Base-by-base conservation (phyloP, 202 grass and related monocot species). In the Panicum virgatum region DNA sequence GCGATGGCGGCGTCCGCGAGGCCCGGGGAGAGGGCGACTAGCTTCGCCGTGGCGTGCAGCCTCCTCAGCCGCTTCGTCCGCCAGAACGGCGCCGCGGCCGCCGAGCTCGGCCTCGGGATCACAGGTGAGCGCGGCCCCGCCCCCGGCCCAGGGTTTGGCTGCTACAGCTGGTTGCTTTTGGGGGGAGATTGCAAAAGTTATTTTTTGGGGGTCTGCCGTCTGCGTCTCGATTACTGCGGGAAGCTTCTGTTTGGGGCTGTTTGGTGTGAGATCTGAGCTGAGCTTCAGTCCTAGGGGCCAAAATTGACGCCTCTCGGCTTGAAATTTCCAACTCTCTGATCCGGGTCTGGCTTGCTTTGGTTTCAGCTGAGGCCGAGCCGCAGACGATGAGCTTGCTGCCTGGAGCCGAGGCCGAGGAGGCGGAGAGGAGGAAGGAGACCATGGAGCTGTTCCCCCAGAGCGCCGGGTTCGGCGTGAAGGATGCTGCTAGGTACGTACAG, bases 391-490 rank as follows among this genome's bases (percentile, higher is more conserved):
- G 25, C 37, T 42, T 89, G 56, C 46, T 91, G 70, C 94, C 75
- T 1, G 88, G 40, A 22, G 73, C 84, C 39, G 84, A 69, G 5
- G 58, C 63, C 25, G 80, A 80, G 32, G 72, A 71, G 73, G 43
- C 81, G 23, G 84, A 81, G 53, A 88, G 70, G 76, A 82, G 76
- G 70, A 76, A 80, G 80, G 86, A 87, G 50, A 89, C 86, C 73
- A 92, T 97, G 92, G 87, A 97, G 80, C 75, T 97, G 6, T 97
- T 97, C 82, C 90, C 94, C 16, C 92, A 94, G 73, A 84, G 84
- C 69, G 77, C 88, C 37, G 94, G 90, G 43, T 79, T 97, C 56
- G 83, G 72, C 66, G 40, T 42, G 69, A 69, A 86, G 69, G 88
- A 86, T 10, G 86, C 50, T 27, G 34, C 69, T 19, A 75, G 47